These are phyloP conservation scores for Pseudonitzschia delicatissima DNA, from an alignment of 108 stramenopile species.

Conservation along the genomic window DNA sequence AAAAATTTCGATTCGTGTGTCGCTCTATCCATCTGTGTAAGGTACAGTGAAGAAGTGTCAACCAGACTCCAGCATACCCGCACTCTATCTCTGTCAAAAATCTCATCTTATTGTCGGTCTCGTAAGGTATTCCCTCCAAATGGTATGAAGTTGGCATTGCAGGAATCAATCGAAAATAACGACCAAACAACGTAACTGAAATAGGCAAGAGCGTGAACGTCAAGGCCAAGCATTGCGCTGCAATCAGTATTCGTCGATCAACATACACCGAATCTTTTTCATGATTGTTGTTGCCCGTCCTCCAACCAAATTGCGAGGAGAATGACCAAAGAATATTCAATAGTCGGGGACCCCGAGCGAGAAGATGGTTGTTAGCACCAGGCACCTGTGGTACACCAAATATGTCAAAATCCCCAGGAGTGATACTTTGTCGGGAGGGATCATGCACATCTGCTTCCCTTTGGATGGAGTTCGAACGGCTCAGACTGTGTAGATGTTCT, in stretches of 20 bases:
- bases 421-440: no score
- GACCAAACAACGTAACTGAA: conserved; percentile 46
- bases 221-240: conserved; percentile 58
- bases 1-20: conserved; percentile 45
- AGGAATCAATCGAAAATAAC: conserved; percentile 43
- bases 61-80: conserved; percentile 19
- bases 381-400: conserved; percentile 1
- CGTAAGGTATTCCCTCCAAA: conserved; percentile 38
- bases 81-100: conserved; percentile 44
- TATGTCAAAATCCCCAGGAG: not conserved
- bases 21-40: conserved; percentile 61
- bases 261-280: conserved; percentile 36
- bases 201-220: conserved; percentile 52
- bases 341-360: conserved; percentile 19
- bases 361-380: conserved; percentile 2
- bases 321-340: conserved; percentile 56
- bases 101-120: conserved; percentile 31
- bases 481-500: not conserved
- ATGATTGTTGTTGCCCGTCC: conserved; percentile 46
- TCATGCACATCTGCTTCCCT: no score
- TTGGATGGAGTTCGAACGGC: not conserved
- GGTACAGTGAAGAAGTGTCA: conserved; percentile 22
- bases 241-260: conserved; percentile 65
- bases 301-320: conserved; percentile 59
- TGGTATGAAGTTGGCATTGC: conserved; percentile 41